These are phyloP conservation scores for Stromatinia cepivora DNA, from an alignment of 2,329 filamentous ascomycete genomes.

Conservation along the genomic window DNA sequence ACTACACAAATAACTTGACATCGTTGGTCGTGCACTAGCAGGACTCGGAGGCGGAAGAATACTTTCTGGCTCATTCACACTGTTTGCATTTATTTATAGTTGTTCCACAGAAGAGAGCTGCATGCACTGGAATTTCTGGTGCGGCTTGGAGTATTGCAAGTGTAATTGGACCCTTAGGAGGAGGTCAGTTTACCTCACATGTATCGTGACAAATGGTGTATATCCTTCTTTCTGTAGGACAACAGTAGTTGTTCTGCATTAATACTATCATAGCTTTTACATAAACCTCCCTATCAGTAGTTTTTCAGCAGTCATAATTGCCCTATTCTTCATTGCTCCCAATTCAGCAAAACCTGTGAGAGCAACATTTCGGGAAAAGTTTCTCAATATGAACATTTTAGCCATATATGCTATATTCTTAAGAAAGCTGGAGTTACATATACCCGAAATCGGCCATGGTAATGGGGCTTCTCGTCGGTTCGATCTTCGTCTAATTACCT, in stretches of 20 bases:
- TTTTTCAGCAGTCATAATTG: constrained; percentile 41
- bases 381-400: neutral
- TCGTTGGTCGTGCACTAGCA: constrained; percentile 50
- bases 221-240: too few species aligned
- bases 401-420: constrained; percentile 30
- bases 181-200: constrained; percentile 39
- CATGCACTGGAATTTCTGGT: constrained; percentile 29
- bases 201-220: constrained; percentile 40
- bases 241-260: too few species aligned
- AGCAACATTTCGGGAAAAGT: constrained; percentile 8
- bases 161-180: constrained; percentile 35
- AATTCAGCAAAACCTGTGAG: neutral
- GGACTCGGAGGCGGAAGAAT: constrained; percentile 51
- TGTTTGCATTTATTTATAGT: constrained; percentile 51
- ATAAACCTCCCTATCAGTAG: constrained; percentile 46
- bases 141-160: constrained; percentile 28
- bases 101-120: neutral
- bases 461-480: constrained; percentile 39
- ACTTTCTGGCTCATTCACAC: constrained; percentile 50
- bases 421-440: constrained; percentile 32
- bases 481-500: constrained; percentile 30
- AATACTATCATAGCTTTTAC: constrained; percentile 15
- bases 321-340: constrained; percentile 39
- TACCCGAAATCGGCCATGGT: constrained; percentile 36
- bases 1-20: constrained; percentile 46